Evolutionary conservation across 345 rosid genomes (phyloP).

Genomic region (Linum trigynum): DNA sequence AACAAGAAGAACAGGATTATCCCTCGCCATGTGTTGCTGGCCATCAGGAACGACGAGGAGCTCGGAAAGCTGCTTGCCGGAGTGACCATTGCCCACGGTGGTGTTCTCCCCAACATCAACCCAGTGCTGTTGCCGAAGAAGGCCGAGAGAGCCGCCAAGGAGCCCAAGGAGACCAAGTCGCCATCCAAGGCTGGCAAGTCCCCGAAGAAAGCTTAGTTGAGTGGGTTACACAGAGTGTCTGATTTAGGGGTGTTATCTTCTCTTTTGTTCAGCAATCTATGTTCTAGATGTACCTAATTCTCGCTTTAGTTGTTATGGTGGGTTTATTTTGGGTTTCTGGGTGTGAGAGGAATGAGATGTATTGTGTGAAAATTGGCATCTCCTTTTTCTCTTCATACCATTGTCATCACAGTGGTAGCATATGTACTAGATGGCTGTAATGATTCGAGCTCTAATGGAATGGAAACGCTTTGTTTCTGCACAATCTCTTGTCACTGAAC

Average conservation of each 20-base stretch:
- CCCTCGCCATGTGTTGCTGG: conserved; percentile 55
- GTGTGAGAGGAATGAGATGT: no score
- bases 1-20: conserved; percentile 69
- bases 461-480: no score
- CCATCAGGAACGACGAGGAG: conserved; percentile 68
- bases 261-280: not conserved
- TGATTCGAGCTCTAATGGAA: no score
- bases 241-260: not conserved
- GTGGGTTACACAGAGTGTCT: no score
- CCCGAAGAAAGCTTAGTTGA: conserved; percentile 46
- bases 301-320: not conserved
- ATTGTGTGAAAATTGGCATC: no score
- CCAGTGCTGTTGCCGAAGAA: conserved; percentile 62
- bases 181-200: conserved; percentile 62
- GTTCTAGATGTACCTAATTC: not conserved
- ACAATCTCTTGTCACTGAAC: no score
- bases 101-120: conserved; percentile 64
- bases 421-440: no score
- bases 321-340: no score
- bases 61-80: conserved; percentile 57
- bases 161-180: conserved; percentile 44
- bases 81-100: conserved; percentile 76
- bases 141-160: conserved; percentile 28
- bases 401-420: no score
- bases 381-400: no score